Base-by-base conservation (phyloP, 2,329 filamentous ascomycete species). In the Colletotrichum euphorbiae region DNA sequence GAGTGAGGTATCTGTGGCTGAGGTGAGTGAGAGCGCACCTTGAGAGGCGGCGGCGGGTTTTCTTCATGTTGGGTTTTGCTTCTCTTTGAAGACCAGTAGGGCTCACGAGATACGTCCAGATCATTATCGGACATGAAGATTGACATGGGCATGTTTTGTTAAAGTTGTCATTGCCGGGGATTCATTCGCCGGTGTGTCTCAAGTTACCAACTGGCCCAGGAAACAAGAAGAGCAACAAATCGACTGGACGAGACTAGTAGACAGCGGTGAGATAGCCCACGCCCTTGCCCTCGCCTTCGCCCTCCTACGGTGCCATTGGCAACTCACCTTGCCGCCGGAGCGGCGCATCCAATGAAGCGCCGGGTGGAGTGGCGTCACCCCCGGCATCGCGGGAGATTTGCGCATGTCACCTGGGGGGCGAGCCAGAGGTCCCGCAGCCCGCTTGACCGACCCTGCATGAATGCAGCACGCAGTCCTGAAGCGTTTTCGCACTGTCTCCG, bases 331-430 rank as follows among this genome's bases (percentile, higher is more conserved):
- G 31, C 55, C 55, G 55, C 50, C 59, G 48, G 46, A 42, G 46
- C 31, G 33, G 31, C 17, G 57, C 24, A 48, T 9, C 57, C 43
- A 50, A 60, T 60, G 57, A 40, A 48, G 57, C 56, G 33, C 42
- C 43, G 43, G 48, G 28, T 24, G 31, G 43, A 48, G 40, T 50
- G 31, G 42, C 56, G 56, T 59, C 43, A n/a, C 56, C 43, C 40
- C 56, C 56, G 56, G 56, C 43, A 43, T 15, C n/a, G 43, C 56
- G 56, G 56, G 56, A 59, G 43, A 50, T 59, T 59, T 48, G 43
- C 43, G 52, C 0, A 51, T 15, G 13, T 13, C 19, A 28, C n/a
- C n/a, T n/a, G n/a, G n/a, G n/a, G n/a, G n/a, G 2, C 19, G 21
- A 48, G 19, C 46, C 28, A 28, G 15, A 8, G 24, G 11, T 15